Evolutionary conservation across 805 yeast species (phyloP).

Genomic region (Ogataea methylovora): DNA sequence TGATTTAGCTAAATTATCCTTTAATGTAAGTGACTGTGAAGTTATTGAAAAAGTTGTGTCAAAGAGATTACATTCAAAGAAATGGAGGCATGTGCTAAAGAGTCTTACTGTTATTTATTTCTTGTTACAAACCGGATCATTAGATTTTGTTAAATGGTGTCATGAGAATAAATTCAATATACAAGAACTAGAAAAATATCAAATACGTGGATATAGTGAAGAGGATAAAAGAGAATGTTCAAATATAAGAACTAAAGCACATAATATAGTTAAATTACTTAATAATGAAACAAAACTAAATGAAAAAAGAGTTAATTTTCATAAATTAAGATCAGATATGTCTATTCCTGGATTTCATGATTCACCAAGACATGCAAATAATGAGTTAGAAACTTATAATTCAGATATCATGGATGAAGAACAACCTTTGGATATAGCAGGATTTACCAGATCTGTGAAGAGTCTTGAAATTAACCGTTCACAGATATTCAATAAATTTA

Average conservation of each 20-base stretch:
- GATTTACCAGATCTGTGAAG: not conserved
- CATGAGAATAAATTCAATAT: slow-evolving; percentile 24
- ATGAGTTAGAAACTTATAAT: slow-evolving; percentile 6
- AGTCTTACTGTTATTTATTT: slow-evolving; percentile 46
- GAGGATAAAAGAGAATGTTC: slow-evolving; percentile 16
- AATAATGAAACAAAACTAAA: slow-evolving; percentile 27
- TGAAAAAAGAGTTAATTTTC: slow-evolving; percentile 34
- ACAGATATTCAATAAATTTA: slow-evolving; percentile 10
- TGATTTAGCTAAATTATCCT: slow-evolving; percentile 41
- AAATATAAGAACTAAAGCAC: slow-evolving; percentile 32
- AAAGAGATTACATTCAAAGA: slow-evolving; percentile 31
- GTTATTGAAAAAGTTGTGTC: slow-evolving; percentile 32
- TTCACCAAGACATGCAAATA: slow-evolving; percentile 19
- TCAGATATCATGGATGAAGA: slow-evolving; percentile 8
- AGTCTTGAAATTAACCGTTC: slow-evolving; percentile 21
- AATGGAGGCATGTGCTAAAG: slow-evolving; percentile 37
- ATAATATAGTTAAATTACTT: slow-evolving; percentile 22
- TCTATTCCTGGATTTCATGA: slow-evolving; percentile 27
- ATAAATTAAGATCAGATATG: slow-evolving; percentile 34
- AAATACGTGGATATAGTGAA: slow-evolving; percentile 15
- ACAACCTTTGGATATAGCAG: slow-evolving; percentile 1
- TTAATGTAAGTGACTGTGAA: slow-evolving; percentile 28
- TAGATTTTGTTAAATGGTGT: slow-evolving; percentile 41
- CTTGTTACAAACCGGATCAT: slow-evolving; percentile 46
- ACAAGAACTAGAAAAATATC: slow-evolving; percentile 16